Conservation (phyloP, 768 basidiomycete genomes). For the Auricularia sp. region DNA sequence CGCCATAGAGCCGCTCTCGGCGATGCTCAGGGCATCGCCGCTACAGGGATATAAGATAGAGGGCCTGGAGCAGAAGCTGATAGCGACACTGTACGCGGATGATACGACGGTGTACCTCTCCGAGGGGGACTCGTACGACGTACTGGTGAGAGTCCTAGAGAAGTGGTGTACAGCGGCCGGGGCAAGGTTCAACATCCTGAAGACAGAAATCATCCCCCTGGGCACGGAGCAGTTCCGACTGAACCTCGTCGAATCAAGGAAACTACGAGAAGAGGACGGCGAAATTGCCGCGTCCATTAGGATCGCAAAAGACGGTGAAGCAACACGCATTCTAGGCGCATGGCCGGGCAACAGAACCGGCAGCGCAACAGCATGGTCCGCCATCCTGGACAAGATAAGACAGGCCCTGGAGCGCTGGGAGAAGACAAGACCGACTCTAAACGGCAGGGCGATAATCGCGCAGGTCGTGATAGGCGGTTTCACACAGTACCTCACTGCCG, state of each 20-base stretch:
- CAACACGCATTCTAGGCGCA: conserved; percentile 25
- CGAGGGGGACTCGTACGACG: conserved; percentile 17
- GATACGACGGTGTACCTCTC: conserved; percentile 31
- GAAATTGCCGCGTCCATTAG: conserved; percentile 14
- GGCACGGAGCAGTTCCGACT: conserved; percentile 11
- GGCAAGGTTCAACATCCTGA: conserved; percentile 32
- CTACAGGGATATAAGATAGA: conserved; percentile 15
- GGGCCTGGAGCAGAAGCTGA: conserved; percentile 11
- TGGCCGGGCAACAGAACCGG: conserved; percentile 22
- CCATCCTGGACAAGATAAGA: conserved; percentile 20
- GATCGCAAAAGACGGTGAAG: conserved; percentile 22
- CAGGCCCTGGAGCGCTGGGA: conserved; percentile 17
- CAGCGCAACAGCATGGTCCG: conserved; percentile 17
- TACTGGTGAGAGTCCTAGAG: conserved; percentile 20
- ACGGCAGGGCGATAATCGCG: conserved; percentile 18
- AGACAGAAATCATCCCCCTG: conserved; percentile 31
- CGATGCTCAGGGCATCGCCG: conserved; percentile 19
- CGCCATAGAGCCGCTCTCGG: conserved; percentile 32
- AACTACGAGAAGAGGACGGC: background rate
- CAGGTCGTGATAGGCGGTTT: conserved; percentile 21
- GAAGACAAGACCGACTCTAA: conserved; percentile 20
- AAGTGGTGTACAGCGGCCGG: conserved; percentile 32
- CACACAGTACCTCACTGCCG: conserved; percentile 26
- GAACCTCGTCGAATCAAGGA: conserved; percentile 9
- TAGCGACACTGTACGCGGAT: conserved; percentile 31